Evolutionary conservation across 495 filamentous ascomycete genomes (phyloP).

Genomic region (Aspergillus baeticus): DNA sequence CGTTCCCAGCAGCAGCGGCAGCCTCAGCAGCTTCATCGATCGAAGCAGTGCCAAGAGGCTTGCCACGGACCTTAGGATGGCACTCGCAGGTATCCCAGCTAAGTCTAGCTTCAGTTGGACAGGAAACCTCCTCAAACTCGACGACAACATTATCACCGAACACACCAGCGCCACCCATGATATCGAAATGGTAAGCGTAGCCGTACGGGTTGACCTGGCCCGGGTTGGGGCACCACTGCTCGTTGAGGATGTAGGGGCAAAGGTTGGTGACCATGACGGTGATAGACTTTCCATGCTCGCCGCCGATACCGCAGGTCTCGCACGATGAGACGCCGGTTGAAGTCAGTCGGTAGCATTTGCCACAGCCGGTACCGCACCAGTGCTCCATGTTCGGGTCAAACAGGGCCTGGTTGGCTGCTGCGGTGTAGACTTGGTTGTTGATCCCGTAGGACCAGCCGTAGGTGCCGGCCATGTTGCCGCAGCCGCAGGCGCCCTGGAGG

Average conservation of each 20-base stretch:
- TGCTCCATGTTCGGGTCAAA: slow-evolving; percentile 3
- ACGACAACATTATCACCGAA: slow-evolving; percentile 14
- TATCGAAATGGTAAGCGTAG: slow-evolving; percentile 12
- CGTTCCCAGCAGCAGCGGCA: background rate
- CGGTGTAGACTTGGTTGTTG: background rate
- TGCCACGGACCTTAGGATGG: background rate
- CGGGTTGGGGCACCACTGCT: slow-evolving; percentile 10
- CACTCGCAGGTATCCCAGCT: slow-evolving; percentile 9
- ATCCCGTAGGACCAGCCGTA: slow-evolving; percentile 6
- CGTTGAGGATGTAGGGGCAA: slow-evolving; percentile 10
- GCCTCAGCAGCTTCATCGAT: background rate
- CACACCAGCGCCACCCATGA: slow-evolving; percentile 3
- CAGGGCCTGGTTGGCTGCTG: slow-evolving; percentile 6
- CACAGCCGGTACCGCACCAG: slow-evolving; percentile 15
- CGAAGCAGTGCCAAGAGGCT: background rate
- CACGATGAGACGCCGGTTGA: background rate
- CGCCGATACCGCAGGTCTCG: slow-evolving; percentile 9
- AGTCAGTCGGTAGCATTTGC: slow-evolving; percentile 12
- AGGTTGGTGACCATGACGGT: slow-evolving; percentile 14
- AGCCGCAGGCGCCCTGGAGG: slow-evolving; percentile 14
- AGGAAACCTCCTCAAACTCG: slow-evolving; percentile 10
- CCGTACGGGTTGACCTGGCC: slow-evolving; percentile 6
- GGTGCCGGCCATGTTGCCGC: slow-evolving; percentile 3
- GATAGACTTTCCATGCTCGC: slow-evolving; percentile 4
- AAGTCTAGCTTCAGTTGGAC: background rate